Conservation (phyloP, 306 rosid genomes). For the Inga leiocalycina region DNA sequence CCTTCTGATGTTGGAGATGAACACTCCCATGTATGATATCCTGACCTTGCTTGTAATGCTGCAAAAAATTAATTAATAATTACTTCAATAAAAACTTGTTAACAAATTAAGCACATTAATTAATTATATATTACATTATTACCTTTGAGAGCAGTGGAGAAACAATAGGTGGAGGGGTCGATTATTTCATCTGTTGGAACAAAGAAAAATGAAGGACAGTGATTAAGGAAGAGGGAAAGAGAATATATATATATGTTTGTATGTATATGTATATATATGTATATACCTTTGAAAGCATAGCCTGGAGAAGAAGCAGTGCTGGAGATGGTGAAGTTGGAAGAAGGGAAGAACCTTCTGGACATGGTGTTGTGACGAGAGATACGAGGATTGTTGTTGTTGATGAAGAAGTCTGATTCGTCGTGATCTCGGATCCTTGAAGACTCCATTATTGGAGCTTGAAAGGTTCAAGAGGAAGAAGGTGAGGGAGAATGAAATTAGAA, state of each 20-base stretch:
- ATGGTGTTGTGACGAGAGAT: slow-evolving; percentile 62
- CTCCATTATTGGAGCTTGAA: background rate
- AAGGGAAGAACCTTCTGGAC: slow-evolving; percentile 79
- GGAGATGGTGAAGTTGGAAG: slow-evolving; percentile 75
- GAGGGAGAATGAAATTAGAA: too few relatives aligned
- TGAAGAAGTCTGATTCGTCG: too few relatives aligned
- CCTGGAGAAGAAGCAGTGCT: slow-evolving; percentile 98
- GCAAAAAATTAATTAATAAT: slow-evolving; percentile 14
- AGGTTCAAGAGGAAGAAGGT: background rate
- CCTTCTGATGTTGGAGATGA: slow-evolving; percentile 70
- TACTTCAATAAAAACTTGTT: too few relatives aligned
- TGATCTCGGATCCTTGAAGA: background rate
- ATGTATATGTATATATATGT: too few relatives aligned
- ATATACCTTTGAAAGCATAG: slow-evolving; percentile 63
- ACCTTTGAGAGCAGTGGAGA: slow-evolving; percentile 90
- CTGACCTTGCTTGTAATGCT: slow-evolving; percentile 87
- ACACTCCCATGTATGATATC: slow-evolving; percentile 67
- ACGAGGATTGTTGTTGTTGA: slow-evolving; percentile 31
- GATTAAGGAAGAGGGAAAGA: background rate
- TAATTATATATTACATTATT: background rate
- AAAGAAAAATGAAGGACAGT: background rate
- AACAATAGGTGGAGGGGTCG: slow-evolving; percentile 95
- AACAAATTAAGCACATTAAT: too few relatives aligned
- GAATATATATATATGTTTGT: too few relatives aligned
- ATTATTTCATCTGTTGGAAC: slow-evolving; percentile 67